Evolutionary conservation across 306 rosid genomes (phyloP).

Genomic region (Trifolium repens): DNA sequence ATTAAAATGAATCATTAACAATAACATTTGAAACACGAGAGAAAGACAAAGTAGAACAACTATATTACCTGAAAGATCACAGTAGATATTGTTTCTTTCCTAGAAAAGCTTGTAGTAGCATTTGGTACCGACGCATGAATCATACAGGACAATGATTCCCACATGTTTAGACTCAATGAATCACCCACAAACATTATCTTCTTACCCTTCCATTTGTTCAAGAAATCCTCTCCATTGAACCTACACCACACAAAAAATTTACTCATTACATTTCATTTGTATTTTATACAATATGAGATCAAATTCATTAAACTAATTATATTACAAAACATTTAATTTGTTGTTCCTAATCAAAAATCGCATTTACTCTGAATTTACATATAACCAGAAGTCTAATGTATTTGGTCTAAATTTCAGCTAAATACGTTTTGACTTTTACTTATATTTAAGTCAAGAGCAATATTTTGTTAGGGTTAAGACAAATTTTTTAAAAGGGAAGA

Average conservation of each 20-base stretch:
- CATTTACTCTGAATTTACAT: too few relatives aligned
- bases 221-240: slow-evolving; percentile 69
- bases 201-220: slow-evolving; percentile 76
- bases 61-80: slow-evolving; percentile 66
- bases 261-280: not conserved
- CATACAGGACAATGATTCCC: slow-evolving; percentile 87
- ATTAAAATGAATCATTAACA: not conserved
- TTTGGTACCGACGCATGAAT: slow-evolving; percentile 68
- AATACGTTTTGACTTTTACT: too few relatives aligned
- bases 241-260: slow-evolving; percentile 40
- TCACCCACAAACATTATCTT: slow-evolving; percentile 95
- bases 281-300: not conserved
- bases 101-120: slow-evolving; percentile 47
- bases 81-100: slow-evolving; percentile 46
- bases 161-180: slow-evolving; percentile 94
- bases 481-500: not conserved
- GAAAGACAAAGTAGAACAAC: not conserved
- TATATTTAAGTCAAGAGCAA: too few relatives aligned
- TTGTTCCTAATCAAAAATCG: too few relatives aligned
- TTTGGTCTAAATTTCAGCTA: too few relatives aligned
- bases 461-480: too few relatives aligned
- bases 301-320: not conserved
- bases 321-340: not conserved
- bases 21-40: not conserved
- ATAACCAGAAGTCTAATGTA: too few relatives aligned